Conservation (phyloP, 2,329 filamentous ascomycete species). For the Pseudocercospora musae region DNA sequence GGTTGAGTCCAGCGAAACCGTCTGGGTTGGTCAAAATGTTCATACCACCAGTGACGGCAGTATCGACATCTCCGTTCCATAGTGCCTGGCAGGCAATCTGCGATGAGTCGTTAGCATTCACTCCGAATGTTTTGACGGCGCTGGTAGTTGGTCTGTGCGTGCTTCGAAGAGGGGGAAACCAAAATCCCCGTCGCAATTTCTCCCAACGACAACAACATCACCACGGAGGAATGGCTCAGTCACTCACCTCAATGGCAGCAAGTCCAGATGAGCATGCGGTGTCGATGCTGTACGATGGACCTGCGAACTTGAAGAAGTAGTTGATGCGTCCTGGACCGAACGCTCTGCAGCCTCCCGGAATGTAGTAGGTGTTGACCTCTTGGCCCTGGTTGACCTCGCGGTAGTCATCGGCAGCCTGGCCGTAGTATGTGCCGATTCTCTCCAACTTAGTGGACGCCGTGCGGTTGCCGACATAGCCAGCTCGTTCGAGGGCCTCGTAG, state of each 20-base stretch:
- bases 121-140: not conserved
- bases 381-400: conserved; percentile 29
- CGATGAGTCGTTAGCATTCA: conserved; percentile 21
- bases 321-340: conserved; percentile 29
- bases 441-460: conserved; percentile 30
- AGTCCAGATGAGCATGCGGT: conserved; percentile 33
- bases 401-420: conserved; percentile 37
- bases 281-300: conserved; percentile 29
- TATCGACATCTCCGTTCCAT: conserved; percentile 32
- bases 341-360: conserved; percentile 26
- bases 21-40: conserved; percentile 33
- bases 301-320: conserved; percentile 24
- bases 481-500: conserved; percentile 21
- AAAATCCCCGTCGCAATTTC: not conserved
- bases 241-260: conserved; percentile 20
- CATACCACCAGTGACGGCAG: conserved; percentile 30
- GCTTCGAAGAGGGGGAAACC: not conserved
- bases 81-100: conserved; percentile 28
- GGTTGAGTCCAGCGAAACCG: conserved; percentile 25
- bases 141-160: not conserved
- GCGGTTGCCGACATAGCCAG: conserved; percentile 21
- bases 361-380: conserved; percentile 28
- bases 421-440: conserved; percentile 36
- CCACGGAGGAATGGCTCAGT: conserved; percentile 22
- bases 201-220: conserved; percentile 30